phyloP scores from a whole-genome alignment of 2,329 filamentous ascomycete species.

The Penicillium sp. region DNA sequence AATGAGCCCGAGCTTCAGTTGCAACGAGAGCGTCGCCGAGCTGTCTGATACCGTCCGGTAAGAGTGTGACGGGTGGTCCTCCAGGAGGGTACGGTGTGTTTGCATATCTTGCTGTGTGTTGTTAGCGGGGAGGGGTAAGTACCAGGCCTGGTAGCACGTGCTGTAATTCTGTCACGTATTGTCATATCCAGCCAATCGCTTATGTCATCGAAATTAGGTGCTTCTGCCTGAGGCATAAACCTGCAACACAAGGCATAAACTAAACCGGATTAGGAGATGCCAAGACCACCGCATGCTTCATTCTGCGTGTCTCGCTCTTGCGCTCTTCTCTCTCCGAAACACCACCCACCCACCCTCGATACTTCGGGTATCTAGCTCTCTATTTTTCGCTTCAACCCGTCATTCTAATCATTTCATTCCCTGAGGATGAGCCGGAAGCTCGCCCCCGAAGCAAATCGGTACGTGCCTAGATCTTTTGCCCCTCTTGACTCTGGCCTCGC shows the following conservation, averaged over 20 bases:
- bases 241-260: not conserved
- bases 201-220: conserved; percentile 7
- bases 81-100: not conserved
- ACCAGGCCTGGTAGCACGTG: not conserved
- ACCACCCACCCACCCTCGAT: conserved; percentile 23
- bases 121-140: not conserved
- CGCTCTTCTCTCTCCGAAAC: conserved; percentile 20
- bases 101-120: not conserved
- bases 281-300: conserved; percentile 33
- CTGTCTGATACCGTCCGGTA: conserved; percentile 14
- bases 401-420: conserved; percentile 19
- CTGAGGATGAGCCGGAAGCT: conserved; percentile 68
- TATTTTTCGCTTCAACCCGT: conserved; percentile 21
- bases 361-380: conserved; percentile 32
- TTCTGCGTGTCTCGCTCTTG: conserved; percentile 30
- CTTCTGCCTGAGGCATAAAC: not conserved
- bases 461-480: conserved; percentile 49
- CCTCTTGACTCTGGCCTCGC: conserved; percentile 22
- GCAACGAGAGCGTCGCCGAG: conserved; percentile 26
- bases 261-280: conserved; percentile 23
- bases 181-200: conserved; percentile 1
- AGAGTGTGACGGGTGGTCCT: not conserved
- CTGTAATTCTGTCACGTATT: conserved; percentile 13
- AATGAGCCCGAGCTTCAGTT: conserved; percentile 18
- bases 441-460: conserved; percentile 99